phyloP scores from a whole-genome alignment of 2,329 filamentous ascomycete genomes.

The Furcasterigmium furcatum region DNA sequence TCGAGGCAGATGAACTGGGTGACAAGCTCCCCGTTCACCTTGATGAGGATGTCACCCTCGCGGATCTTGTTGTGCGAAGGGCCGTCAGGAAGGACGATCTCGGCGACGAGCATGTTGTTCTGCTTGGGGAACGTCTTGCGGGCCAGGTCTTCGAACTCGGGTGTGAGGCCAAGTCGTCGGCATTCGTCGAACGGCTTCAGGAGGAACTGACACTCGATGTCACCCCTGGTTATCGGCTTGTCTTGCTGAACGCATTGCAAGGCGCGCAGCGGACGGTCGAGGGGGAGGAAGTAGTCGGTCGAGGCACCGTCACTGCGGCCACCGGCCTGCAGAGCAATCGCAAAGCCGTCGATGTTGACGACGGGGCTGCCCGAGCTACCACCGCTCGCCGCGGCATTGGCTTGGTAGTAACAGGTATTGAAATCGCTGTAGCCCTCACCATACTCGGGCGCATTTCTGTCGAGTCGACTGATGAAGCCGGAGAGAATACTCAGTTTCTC shows the following conservation, averaged over 20 bases:
- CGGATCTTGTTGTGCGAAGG: conserved; percentile 84
- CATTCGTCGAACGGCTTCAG: conserved; percentile 98
- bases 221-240: conserved; percentile 77
- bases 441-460: conserved; percentile 96
- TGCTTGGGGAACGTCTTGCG: conserved; percentile 84
- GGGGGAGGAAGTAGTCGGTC: conserved; percentile 93
- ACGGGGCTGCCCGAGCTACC: conserved; percentile 98
- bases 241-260: conserved; percentile 79
- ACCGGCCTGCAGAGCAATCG: conserved; percentile 89
- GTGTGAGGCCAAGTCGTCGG: conserved; percentile 77
- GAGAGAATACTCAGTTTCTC: conserved; percentile 98
- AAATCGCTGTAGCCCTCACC: conserved; percentile 98
- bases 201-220: conserved; percentile 97
- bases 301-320: conserved; percentile 92
- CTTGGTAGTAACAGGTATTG: conserved; percentile 94
- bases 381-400: conserved; percentile 92
- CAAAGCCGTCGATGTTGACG: conserved; percentile 89
- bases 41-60: conserved; percentile 90
- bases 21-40: conserved; percentile 89
- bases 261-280: conserved; percentile 86
- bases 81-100: conserved; percentile 88
- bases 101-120: conserved; percentile 94
- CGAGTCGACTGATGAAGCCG: conserved; percentile 92
- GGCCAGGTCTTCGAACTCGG: conserved; percentile 83
- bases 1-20: conserved; percentile 92